Percentiles rank a stretch among this genome's conserved stretches.
Evolutionary conservation across 306 rosid genomes (phyloP).

Genomic region (Fagus crenata): DNA sequence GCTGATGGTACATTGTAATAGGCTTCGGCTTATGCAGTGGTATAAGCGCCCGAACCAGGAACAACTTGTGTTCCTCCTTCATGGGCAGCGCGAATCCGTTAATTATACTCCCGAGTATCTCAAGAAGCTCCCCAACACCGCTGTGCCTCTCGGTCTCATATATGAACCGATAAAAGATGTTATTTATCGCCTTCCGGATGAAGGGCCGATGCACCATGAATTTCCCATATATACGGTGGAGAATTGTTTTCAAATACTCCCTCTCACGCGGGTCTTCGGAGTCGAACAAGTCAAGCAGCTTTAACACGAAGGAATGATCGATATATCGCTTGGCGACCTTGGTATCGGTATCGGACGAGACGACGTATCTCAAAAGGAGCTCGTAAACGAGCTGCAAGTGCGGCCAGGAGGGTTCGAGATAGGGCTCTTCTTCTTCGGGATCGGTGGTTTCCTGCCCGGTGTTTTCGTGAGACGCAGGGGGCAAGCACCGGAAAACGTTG

Average conservation of each 20-base stretch:
- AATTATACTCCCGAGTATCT: conserved; percentile 94
- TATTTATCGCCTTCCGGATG: conserved; percentile 88
- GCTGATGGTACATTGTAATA: conserved; percentile 70
- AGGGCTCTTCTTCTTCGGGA: conserved; percentile 89
- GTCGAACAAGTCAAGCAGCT: conserved; percentile 80
- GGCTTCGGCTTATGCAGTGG: conserved; percentile 92
- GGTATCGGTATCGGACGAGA: conserved; percentile 88
- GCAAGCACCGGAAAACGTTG: conserved; percentile 83
- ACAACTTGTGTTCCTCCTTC: conserved; percentile 98
- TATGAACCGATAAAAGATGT: conserved; percentile 84
- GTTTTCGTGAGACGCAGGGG: conserved; percentile 82
- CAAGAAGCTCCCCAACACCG: conserved; percentile 92
- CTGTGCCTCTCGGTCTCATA: conserved; percentile 86
- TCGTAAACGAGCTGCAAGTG: conserved; percentile 94
- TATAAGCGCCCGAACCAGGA: conserved; percentile 86
- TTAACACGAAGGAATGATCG: conserved; percentile 88
- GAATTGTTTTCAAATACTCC: conserved; percentile 91
- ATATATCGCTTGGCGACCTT: conserved; percentile 87
- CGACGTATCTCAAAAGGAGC: conserved; percentile 82
- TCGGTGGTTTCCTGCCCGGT: conserved; percentile 75
- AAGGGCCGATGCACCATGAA: conserved; percentile 99
- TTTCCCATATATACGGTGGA: conserved; percentile 91
- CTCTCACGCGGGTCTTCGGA: conserved; percentile 93
- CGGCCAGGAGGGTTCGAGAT: conserved; percentile 84
- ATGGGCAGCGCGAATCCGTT: conserved; percentile 97